Base-by-base conservation (phyloP, 148 eudicot species). In the Arctostaphylos glauca region DNA sequence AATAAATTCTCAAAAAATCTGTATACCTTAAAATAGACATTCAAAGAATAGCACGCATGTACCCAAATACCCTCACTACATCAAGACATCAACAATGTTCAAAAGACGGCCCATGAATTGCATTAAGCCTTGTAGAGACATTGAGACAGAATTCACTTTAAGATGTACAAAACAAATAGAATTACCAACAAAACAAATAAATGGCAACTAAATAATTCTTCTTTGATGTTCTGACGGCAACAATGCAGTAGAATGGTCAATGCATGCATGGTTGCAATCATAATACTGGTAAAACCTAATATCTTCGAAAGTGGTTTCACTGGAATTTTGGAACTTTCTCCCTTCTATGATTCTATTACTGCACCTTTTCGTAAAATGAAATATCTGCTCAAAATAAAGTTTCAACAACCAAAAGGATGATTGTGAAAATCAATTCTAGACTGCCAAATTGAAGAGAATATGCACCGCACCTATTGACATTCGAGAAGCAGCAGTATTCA, bases 361-460 rank as follows among this genome's bases (percentile, higher is more conserved):
- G 21, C 56, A 41, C 50, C 46, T 23, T 23, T 48, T 8, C 7
- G 38, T 31, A 31, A 31, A 80, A 23, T 21, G 9, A 60, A 60
- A 64, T 49, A 31, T 41, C 25, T 80, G 66, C 49, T 25, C 8
- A 18, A 48, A 23, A 48, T 64, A 31, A 25, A 67, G 31, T 66
- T 10, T 50, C 82, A 66, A 66, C 74, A 38, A 53, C 59, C 16
- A 16, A 31, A 38, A 50, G 7, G 15, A 50, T 8, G 8, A 68
- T 18, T 62, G 48, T 25, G 50, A 68, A 81, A 80, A 68, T 31
- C 62, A 81, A 0, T 68, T 25, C 5, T 23, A 62, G n/a, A 67
- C 44, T 31, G 83, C 52, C 38, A 31, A 70, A 66, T 49, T 48
- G 75, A 75, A 52, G 59, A 31, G 18, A 70, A 70, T 80, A 41